phyloP scores from a whole-genome alignment of 768 basidiomycete species.

The Lenzites betulinus region DNA sequence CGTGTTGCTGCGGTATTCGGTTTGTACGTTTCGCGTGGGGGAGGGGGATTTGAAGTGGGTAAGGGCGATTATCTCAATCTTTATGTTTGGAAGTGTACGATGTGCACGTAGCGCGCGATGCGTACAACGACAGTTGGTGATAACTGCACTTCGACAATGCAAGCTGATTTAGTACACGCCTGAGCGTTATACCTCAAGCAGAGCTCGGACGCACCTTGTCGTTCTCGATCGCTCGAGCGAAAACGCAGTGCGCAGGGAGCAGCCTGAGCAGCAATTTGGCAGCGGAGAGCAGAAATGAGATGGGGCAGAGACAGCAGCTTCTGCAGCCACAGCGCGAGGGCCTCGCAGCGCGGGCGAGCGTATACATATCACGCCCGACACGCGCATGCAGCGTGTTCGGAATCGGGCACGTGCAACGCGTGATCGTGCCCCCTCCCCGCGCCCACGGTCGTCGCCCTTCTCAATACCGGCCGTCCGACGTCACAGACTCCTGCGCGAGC shows the following conservation, averaged over 20 bases:
- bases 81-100: not conserved
- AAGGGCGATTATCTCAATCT: not conserved
- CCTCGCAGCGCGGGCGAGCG: not conserved
- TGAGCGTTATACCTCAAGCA: no score
- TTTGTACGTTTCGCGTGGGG: not conserved
- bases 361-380: constrained; percentile 28
- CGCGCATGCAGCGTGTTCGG: constrained; percentile 33
- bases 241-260: not conserved
- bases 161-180: no score
- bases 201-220: no score
- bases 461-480: not conserved
- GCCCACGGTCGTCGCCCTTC: not conserved
- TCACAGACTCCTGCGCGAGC: not conserved
- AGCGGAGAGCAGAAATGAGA: not conserved
- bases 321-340: constrained; percentile 9
- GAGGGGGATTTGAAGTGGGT: not conserved
- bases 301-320: not conserved
- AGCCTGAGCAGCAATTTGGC: not conserved
- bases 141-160: no score
- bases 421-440: constrained; percentile 10
- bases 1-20: not conserved
- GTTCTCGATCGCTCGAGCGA: not conserved
- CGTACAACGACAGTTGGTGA: not conserved
- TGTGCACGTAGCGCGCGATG: not conserved
- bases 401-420: constrained; percentile 25